Evolutionary conservation across 225 moss, liverwort and hornwort genomes (phyloP), one percentile per base, ranked within the genome.

Genomic region (Straminergon stramineum): DNA sequence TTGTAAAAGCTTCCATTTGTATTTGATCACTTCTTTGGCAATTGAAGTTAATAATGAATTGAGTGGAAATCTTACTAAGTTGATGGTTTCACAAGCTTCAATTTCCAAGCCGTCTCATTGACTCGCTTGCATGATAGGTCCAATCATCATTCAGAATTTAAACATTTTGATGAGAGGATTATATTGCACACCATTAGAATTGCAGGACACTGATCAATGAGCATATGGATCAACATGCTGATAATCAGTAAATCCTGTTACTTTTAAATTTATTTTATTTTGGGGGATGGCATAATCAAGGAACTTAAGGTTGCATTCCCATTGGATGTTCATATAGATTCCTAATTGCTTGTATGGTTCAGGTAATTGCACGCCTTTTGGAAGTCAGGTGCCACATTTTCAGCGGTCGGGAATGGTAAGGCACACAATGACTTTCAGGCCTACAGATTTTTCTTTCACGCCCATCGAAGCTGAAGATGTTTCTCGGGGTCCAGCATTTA

Each of bases 341-440:
- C 61, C 74, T 86, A 82, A 66, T 61, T 68, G 51, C 37, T 73
- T 83, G 70, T 69, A 43, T 79, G 85, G 63, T 92, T 88, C 87
- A 93, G 92, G 91, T 80, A 91, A 91, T 87, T 92, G 88, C 73
- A 86, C 83, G 48, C 73, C 90, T 90, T 90, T 90, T 86, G 91
- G 91, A 60, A 85, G 87, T n/a, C 88, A 88, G 61, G 74, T 90
- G 86, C 91, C 93, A 66, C 86, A 83, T 61, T 91, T 93, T 90
- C 93, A 91, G 86, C 88, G 88, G 65, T 61, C 88, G 83, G 90
- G 90, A 80, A 91, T 89, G 87, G 20, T 51, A 66, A 85, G 87
- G 69, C 87, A 80, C 34, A 79, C 62, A 52, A 81, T 92, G 79
- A 89, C 89, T 79, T 74, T 92, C 92, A 92, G 91, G 48, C 31